Conservation (phyloP, 768 basidiomycete species). For the Chlorophyllum brunneum region DNA sequence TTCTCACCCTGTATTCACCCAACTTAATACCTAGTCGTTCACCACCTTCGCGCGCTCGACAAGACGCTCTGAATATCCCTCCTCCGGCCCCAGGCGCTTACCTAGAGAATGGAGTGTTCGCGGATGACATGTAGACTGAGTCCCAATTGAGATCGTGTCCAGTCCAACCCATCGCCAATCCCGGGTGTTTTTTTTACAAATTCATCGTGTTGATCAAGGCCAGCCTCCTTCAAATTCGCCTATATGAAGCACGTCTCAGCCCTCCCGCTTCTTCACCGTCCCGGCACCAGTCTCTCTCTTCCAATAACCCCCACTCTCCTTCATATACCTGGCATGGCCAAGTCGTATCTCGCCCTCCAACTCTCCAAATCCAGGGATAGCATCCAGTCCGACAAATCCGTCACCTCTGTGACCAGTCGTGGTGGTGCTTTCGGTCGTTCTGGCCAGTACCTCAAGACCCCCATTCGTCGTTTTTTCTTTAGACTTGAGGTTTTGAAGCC, state of each 20-base stretch:
- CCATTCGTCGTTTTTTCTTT: conserved; percentile 39
- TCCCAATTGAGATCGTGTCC: not conserved
- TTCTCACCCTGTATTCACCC: not conserved
- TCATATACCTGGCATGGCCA: conserved; percentile 1
- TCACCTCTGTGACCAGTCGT: not conserved
- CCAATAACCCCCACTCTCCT: not conserved
- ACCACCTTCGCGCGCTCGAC: no score
- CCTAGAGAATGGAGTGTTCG: no score
- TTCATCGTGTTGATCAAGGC: not conserved
- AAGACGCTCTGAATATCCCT: no score
- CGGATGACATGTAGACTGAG: no score
- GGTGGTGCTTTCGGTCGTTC: not conserved
- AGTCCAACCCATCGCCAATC: not conserved
- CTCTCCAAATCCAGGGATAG: conserved; percentile 1
- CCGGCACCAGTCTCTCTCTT: not conserved
- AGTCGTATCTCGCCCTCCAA: not conserved
- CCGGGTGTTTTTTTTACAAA: not conserved
- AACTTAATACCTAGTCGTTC: not conserved
- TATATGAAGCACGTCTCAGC: not conserved
- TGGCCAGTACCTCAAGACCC: conserved; percentile 18
- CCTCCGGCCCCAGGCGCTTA: no score
- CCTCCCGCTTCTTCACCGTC: not conserved
- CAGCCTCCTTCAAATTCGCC: not conserved
- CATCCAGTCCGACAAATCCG: conserved; percentile 1
- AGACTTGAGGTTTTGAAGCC: conserved; percentile 32